phyloP scores from a whole-genome alignment of 345 rosid species.

The Citrus inodora region DNA sequence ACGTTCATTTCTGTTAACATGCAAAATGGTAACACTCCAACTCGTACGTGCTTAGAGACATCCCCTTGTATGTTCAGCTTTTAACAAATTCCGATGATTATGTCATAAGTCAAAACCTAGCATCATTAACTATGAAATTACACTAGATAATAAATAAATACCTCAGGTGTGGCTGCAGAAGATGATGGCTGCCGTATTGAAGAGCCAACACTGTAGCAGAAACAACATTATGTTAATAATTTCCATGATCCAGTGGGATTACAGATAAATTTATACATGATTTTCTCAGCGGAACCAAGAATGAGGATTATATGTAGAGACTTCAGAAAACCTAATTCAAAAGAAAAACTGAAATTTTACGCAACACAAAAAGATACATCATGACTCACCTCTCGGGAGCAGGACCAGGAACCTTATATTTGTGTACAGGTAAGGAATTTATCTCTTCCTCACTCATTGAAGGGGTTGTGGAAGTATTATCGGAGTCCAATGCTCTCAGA shows the following conservation, averaged over 20 bases:
- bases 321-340: neutral
- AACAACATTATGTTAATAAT: neutral
- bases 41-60: neutral
- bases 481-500: slow-evolving; percentile 62
- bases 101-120: neutral
- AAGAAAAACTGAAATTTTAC: neutral
- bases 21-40: neutral
- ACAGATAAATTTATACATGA: neutral
- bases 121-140: neutral
- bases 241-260: neutral
- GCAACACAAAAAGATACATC: too few relatives aligned
- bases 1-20: neutral
- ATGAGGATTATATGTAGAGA: neutral
- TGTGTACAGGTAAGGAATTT: slow-evolving; percentile 66
- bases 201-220: slow-evolving; percentile 32
- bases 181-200: slow-evolving; percentile 38
- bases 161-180: slow-evolving; percentile 46
- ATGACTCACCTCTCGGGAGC: slow-evolving; percentile 40
- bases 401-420: slow-evolving; percentile 46
- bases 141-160: slow-evolving; percentile 10
- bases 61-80: neutral
- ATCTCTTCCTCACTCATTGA: slow-evolving; percentile 82
- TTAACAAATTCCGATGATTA: neutral
- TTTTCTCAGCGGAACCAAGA: neutral
- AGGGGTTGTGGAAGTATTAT: slow-evolving; percentile 36